phyloP scores from a whole-genome alignment of 2,329 filamentous ascomycete species.

The Aquanectria penicillioides region DNA sequence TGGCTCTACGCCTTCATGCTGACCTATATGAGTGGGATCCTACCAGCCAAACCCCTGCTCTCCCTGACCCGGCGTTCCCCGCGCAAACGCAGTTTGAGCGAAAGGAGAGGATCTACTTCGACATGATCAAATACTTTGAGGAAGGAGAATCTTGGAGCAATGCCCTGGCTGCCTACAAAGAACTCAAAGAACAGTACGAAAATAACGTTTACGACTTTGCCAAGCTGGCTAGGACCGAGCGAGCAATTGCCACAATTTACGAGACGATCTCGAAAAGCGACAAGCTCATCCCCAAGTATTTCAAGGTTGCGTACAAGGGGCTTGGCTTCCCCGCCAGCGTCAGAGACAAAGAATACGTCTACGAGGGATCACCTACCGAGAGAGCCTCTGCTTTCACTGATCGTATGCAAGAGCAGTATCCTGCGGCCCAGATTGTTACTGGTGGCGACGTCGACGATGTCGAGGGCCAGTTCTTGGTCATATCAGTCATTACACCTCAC shows the following conservation, averaged over 20 bases:
- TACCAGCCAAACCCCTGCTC: constrained; percentile 68
- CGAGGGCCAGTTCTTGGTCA: constrained; percentile 89
- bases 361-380: constrained; percentile 83
- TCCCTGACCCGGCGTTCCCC: constrained; percentile 81
- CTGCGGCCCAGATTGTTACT: constrained; percentile 82
- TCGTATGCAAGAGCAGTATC: constrained; percentile 91
- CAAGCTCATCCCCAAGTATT: constrained; percentile 83
- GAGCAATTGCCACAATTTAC: constrained; percentile 92
- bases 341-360: constrained; percentile 91
- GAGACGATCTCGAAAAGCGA: constrained; percentile 88
- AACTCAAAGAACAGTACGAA: constrained; percentile 92
- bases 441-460: constrained; percentile 77
- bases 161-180: constrained; percentile 86
- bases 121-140: constrained; percentile 95
- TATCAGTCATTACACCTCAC: constrained; percentile 83
- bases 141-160: constrained; percentile 94
- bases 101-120: constrained; percentile 90
- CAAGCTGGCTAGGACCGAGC: constrained; percentile 88
- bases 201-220: constrained; percentile 88
- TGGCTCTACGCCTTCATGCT: constrained; percentile 89
- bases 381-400: constrained; percentile 85
- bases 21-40: constrained; percentile 94
- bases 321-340: constrained; percentile 85
- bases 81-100: constrained; percentile 90
- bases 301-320: constrained; percentile 89